Evolutionary conservation across 2,329 filamentous ascomycete genomes (phyloP).

Genomic region (Exophiala calicioides): DNA sequence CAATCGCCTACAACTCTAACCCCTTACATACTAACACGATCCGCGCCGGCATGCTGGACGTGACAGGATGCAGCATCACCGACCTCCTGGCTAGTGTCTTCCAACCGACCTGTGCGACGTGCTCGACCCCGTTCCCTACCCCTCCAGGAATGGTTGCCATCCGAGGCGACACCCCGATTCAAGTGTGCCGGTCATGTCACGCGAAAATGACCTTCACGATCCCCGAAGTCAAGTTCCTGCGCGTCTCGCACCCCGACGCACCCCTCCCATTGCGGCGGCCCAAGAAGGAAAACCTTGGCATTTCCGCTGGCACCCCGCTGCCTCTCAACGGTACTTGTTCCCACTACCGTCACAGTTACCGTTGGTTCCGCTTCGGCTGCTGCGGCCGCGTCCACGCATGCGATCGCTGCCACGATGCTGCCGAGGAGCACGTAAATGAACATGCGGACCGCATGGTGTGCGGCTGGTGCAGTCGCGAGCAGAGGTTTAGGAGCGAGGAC

Average conservation of each 20-base stretch:
- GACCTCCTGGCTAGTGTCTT: slow-evolving; percentile 81
- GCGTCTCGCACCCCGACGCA: slow-evolving; percentile 54
- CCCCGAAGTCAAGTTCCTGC: slow-evolving; percentile 74
- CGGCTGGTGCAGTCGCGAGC: slow-evolving; percentile 76
- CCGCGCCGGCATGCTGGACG: slow-evolving; percentile 76
- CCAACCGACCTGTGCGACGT: slow-evolving; percentile 73
- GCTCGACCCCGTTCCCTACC: slow-evolving; percentile 65
- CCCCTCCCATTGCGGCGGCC: slow-evolving; percentile 28
- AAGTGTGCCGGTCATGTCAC: slow-evolving; percentile 78
- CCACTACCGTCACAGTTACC: slow-evolving; percentile 57
- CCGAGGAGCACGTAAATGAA: slow-evolving; percentile 71
- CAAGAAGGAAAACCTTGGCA: slow-evolving; percentile 54
- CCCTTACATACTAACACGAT: slow-evolving; percentile 71
- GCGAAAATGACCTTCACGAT: slow-evolving; percentile 76
- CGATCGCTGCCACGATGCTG: slow-evolving; percentile 72
- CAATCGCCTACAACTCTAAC: slow-evolving; percentile 60
- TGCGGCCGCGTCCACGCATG: slow-evolving; percentile 60
- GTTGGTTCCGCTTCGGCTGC: slow-evolving; percentile 62
- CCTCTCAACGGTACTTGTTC: slow-evolving; percentile 55
- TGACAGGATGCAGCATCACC: slow-evolving; percentile 70
- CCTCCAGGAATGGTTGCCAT: slow-evolving; percentile 68
- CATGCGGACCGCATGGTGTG: slow-evolving; percentile 83
- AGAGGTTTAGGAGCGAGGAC: slow-evolving; percentile 74
- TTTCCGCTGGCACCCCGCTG: slow-evolving; percentile 56
- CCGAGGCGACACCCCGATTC: slow-evolving; percentile 70